These are phyloP conservation scores for Floccularia luteovirens DNA, from an alignment of 768 basidiomycete genomes.

Conservation along the genomic window DNA sequence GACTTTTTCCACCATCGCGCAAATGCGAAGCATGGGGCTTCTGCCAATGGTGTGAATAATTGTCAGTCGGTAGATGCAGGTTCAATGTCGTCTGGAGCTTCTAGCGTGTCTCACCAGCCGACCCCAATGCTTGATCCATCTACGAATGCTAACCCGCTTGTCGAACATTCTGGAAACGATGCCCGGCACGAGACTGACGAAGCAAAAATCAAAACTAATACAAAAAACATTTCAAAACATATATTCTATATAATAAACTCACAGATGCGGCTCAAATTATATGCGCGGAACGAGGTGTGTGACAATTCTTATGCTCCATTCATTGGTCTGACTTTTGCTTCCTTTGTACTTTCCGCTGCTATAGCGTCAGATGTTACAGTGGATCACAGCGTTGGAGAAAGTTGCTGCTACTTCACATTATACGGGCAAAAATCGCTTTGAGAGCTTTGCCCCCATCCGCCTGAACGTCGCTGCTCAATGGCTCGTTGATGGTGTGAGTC, in stretches of 20 bases:
- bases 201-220: conserved; percentile 24
- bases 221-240: conserved; percentile 76
- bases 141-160: conserved; percentile 59
- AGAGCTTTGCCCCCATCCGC: conserved; percentile 89
- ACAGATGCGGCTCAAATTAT: conserved; percentile 81
- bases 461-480: conserved; percentile 94
- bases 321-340: neutral
- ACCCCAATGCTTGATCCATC: conserved; percentile 76
- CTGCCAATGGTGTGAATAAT: conserved; percentile 11
- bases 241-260: conserved; percentile 92
- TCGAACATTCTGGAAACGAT: conserved; percentile 16
- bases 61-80: too few species aligned
- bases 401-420: conserved; percentile 74
- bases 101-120: conserved; percentile 28
- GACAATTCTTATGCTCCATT: neutral
- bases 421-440: conserved; percentile 78
- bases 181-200: conserved; percentile 26
- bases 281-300: conserved; percentile 78
- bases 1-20: conserved; percentile 24
- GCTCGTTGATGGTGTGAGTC: conserved; percentile 91
- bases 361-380: conserved; percentile 94
- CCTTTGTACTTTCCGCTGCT: conserved; percentile 1
- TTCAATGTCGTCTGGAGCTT: conserved; percentile 26
- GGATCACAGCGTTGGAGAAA: conserved; percentile 86
- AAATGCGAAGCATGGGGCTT: conserved; percentile 9